Evolutionary conservation across 177 flowering plant species (phyloP), one percentile per base, ranked within the genome.

Genomic region (Vitis hybrid): DNA sequence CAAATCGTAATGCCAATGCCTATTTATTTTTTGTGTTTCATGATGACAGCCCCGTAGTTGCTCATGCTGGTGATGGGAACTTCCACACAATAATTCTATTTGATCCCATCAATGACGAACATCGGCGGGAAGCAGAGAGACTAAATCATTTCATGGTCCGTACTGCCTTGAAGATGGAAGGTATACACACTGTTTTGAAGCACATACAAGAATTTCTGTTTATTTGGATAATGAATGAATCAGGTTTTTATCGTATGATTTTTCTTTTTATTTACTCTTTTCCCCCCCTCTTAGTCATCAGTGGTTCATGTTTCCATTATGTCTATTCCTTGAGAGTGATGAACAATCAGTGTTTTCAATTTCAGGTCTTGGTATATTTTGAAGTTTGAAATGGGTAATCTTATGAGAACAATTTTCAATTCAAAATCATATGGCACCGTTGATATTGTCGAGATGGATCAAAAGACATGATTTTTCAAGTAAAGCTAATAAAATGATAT

Each of bases 21-120:
- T 62, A 9, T 50, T 10, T 59, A 1, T 17, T 58, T 19, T n/a
- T 63, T 30, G 2, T 77, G 17, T 7, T 55, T 62, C 15, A 23
- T 73, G 11, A 48, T 69, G 18, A 67, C 91, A 94, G 99, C 85
- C 81, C 92, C 0, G 90, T 95, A 45, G 77, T 95, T 80, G 99
- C 99, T 74, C 99, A 95, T 93, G 99, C 99, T 71, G 98, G 99
- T 81, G 98, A 95, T 77, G 99, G 99, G 40, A 95, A 95, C 82
- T 91, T 95, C 84, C 99, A 95, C 77, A 81, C 94, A 1, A 71
- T 90, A 19, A 84, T 95, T 75, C 77, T 95, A 7, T 95, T 95
- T 84, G 98, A 95, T 68, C 98, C 98, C 30, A 77, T 70, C 58
- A 10, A 79, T 19, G 97, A 91, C 72, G 91, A 91, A 15, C 92